Evolutionary conservation across 345 rosid genomes (phyloP).

Genomic region (Heritiera fomes): DNA sequence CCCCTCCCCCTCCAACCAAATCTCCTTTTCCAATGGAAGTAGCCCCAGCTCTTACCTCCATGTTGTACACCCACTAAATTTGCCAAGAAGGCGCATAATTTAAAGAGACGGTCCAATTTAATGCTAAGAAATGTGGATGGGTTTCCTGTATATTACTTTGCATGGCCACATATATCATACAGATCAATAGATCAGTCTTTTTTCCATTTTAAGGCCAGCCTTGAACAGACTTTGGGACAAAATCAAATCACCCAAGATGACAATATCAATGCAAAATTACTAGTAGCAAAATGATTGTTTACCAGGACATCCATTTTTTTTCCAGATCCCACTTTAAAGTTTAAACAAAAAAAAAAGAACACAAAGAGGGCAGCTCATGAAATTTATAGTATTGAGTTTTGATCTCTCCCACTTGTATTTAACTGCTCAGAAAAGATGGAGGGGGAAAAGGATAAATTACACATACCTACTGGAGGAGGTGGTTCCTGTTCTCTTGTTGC

Average conservation of each 20-base stretch:
- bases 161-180: not conserved
- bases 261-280: not conserved
- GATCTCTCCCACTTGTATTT: not conserved
- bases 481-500: constrained; percentile 76
- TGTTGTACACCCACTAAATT: too few relatives aligned
- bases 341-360: constrained; percentile 6
- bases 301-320: not conserved
- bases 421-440: not conserved
- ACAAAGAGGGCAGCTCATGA: not conserved
- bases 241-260: not conserved
- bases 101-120: not conserved
- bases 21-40: not conserved
- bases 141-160: not conserved
- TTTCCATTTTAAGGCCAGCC: not conserved
- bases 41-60: not conserved
- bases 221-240: not conserved
- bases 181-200: not conserved
- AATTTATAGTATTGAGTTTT: not conserved
- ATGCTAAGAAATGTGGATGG: not conserved
- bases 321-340: not conserved
- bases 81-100: not conserved
- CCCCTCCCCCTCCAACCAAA: not conserved
- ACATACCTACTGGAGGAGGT: constrained; percentile 56
- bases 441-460: not conserved
- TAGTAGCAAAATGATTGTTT: not conserved